Conservation (phyloP, 2,329 filamentous ascomycete genomes). For the Fusarium odoratissimum region DNA sequence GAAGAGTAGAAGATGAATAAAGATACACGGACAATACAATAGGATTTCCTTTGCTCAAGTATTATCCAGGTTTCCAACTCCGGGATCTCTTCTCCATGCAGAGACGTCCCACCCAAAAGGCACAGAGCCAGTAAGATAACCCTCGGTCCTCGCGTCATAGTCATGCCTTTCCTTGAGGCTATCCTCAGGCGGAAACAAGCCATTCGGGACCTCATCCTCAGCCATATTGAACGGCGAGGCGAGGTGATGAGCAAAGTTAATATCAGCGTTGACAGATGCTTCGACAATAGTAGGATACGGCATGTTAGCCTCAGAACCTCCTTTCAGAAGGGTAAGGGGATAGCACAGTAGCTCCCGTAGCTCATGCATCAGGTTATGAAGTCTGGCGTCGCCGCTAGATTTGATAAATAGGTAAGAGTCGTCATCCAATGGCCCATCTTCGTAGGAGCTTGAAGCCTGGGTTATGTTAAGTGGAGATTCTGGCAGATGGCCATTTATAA, state of each 20-base stretch:
- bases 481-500: rapidly evolving
- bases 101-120: background rate
- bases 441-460: no score
- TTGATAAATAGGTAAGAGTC: background rate
- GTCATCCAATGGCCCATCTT: rapidly evolving
- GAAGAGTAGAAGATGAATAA: rapidly evolving
- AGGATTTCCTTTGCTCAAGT: background rate
- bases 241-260: background rate
- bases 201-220: background rate
- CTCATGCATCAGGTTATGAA: background rate
- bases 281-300: background rate
- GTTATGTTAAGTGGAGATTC: no score
- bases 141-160: rapidly evolving
- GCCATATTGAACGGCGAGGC: background rate
- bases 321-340: background rate
- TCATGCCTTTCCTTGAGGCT: rapidly evolving
- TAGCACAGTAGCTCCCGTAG: background rate
- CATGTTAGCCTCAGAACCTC: rapidly evolving
- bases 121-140: background rate
- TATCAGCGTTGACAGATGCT: background rate
- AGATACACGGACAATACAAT: rapidly evolving
- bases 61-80: rapidly evolving
- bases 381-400: rapidly evolving
- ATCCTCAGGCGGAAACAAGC: background rate
- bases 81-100: rapidly evolving